These are phyloP conservation scores for Croton laevigatus DNA, from an alignment of 441 rosid genomes.

Conservation along the genomic window DNA sequence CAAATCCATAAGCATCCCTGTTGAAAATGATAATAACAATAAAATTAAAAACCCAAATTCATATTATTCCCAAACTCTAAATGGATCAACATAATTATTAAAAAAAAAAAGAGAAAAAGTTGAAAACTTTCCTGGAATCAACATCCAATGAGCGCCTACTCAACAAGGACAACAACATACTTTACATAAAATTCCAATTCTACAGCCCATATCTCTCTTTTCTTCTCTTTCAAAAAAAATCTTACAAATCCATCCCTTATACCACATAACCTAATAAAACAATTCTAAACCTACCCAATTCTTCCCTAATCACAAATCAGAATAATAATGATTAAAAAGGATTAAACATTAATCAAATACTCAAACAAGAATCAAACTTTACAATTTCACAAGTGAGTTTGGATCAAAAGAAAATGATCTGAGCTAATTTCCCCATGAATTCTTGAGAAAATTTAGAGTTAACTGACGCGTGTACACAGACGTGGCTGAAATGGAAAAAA, in stretches of 20 bases:
- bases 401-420: not conserved
- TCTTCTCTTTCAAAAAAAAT: constrained; percentile 30
- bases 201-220: constrained; percentile 61
- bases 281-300: not conserved
- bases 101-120: too few species aligned
- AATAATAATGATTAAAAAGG: too few species aligned
- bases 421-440: constrained; percentile 36
- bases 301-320: not conserved
- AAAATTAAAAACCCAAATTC: constrained; percentile 1
- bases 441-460: constrained; percentile 26
- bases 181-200: constrained; percentile 47
- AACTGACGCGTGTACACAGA: constrained; percentile 26
- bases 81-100: too few species aligned
- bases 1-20: constrained; percentile 99
- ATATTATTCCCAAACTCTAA: not conserved
- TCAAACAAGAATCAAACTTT: not conserved
- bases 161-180: constrained; percentile 96
- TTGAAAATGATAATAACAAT: constrained; percentile 2
- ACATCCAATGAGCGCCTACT: constrained; percentile 90
- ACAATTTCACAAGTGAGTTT: not conserved
- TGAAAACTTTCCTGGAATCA: constrained; percentile 70
- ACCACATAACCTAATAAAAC: constrained; percentile 16
- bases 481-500: not conserved
- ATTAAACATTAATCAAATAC: too few species aligned
- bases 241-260: constrained; percentile 22